Evolutionary conservation across 2,329 filamentous ascomycete genomes (phyloP).

Genomic region (Nemania sp.): DNA sequence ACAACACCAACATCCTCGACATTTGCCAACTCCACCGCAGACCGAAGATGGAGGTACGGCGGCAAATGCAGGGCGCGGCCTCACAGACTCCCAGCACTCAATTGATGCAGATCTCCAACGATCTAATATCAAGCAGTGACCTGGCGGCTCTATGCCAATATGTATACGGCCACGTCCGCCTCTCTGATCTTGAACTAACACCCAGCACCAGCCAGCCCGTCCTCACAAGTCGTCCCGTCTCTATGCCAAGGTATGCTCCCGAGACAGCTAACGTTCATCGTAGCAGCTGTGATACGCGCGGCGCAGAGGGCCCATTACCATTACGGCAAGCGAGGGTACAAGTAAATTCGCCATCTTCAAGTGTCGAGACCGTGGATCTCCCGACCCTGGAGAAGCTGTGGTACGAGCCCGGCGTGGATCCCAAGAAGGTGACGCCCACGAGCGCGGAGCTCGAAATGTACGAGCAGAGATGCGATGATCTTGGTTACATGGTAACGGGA

Average conservation of each 20-base stretch:
- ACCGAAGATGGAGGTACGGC: neutral
- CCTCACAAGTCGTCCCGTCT: neutral
- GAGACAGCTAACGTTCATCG: neutral
- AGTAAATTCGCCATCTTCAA: too few relatives aligned
- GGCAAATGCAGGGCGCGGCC: neutral
- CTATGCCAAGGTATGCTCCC: neutral
- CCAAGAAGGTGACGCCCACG: neutral
- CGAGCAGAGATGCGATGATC: neutral
- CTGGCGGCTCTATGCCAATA: neutral
- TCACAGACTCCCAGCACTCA: neutral
- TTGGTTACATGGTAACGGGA: neutral
- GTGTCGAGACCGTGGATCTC: too few relatives aligned
- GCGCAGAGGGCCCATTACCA: neutral
- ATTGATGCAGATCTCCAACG: neutral
- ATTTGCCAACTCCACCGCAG: neutral
- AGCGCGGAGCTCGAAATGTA: neutral
- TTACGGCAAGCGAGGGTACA: too few relatives aligned
- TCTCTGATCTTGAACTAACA: conserved; percentile 1
- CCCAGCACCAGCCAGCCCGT: neutral
- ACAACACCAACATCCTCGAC: too few relatives aligned
- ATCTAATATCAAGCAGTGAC: neutral
- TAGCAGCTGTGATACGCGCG: neutral
- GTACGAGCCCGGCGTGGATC: neutral
- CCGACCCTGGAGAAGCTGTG: neutral
- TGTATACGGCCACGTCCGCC: neutral